Evolutionary conservation across 2,329 filamentous ascomycete species (phyloP), one percentile per base, ranked within the genome.

Genomic region (Calcarisporium arbuscula): DNA sequence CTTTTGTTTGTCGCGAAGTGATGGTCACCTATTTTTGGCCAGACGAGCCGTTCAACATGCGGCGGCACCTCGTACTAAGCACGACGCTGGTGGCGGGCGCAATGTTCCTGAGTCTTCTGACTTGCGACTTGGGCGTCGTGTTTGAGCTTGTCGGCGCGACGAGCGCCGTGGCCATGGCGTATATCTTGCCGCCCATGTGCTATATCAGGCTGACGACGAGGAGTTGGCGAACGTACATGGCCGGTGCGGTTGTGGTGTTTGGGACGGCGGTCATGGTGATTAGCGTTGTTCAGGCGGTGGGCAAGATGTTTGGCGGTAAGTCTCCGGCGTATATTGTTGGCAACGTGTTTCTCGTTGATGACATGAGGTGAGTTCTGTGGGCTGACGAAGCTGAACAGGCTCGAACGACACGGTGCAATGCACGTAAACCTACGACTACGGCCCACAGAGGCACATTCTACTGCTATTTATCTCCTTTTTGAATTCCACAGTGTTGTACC

Each of bases 61-160:
- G 81, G 43, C 78, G 88, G 28, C 92, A 98, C 60, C 62, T 98
- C 29, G 75, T 94, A 39, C 84, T 96, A 57, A 94, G 84, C 45
- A 88, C 87, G 1, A 68, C 77, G 5, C 71, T 96, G 18, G 85
- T 96, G n/a, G 67, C 86, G 5, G 68, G 74, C 17, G 85, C 90
- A 34, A 84, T 92, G 74, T 65, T 65, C 6, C 57, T 96, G 35
- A 83, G 84, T 41, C 68, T 98, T 36, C 56, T 94, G 41, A 96
- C 89, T 1, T 96, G 92, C 62, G 92, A 98, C 56, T 70, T 98
- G 4, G 92, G 92, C 34, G 77, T 85, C 28, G 90, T 98, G 2
- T 95, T 98, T 53, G 92, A 98, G 65, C 70, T 98, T 14, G 92
- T 98, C 38, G 92, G 92, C 42, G 88, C 92, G 6, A 98, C 92